Evolutionary conservation across 345 rosid genomes (phyloP).

Genomic region (Cochlearia excelsa): DNA sequence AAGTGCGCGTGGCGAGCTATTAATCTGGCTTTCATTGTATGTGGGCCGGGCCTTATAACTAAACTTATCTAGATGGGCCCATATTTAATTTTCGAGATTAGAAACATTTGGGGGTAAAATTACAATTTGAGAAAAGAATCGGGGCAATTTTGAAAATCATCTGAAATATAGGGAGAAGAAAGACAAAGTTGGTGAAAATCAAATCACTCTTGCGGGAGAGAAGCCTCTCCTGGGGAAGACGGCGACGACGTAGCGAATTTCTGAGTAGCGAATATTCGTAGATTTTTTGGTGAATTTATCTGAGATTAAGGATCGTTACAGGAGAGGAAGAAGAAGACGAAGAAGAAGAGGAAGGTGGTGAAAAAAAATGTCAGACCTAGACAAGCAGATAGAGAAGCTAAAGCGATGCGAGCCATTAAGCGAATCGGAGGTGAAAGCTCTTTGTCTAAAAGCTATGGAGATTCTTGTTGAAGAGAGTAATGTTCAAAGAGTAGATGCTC

Average conservation of each 20-base stretch:
- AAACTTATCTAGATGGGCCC: not conserved
- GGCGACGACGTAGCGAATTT: constrained; percentile 18
- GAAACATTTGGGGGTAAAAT: not conserved
- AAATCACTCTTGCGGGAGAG: constrained; percentile 7
- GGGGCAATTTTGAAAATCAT: constrained; percentile 12
- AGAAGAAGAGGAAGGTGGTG: not conserved
- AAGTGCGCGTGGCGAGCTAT: no score
- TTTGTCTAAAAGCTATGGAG: constrained; percentile 95
- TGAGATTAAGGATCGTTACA: constrained; percentile 1
- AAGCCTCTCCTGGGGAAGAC: constrained; percentile 35
- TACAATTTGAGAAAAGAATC: not conserved
- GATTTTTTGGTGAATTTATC: not conserved
- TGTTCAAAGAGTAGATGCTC: constrained; percentile 95
- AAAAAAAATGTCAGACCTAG: constrained; percentile 83
- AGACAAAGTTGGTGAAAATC: not conserved
- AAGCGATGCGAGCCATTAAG: constrained; percentile 92
- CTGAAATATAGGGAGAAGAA: constrained; percentile 14
- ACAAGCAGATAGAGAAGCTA: constrained; percentile 90
- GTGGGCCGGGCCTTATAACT: not conserved
- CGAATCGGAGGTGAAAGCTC: constrained; percentile 94
- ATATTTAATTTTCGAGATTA: not conserved
- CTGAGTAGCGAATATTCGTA: constrained; percentile 1
- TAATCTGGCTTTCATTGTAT: not conserved
- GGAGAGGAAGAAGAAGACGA: not conserved
- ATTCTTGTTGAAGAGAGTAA: constrained; percentile 97